These are phyloP conservation scores for Solanum clarkiae DNA, from an alignment of 257 asterid species.

Conservation along the genomic window DNA sequence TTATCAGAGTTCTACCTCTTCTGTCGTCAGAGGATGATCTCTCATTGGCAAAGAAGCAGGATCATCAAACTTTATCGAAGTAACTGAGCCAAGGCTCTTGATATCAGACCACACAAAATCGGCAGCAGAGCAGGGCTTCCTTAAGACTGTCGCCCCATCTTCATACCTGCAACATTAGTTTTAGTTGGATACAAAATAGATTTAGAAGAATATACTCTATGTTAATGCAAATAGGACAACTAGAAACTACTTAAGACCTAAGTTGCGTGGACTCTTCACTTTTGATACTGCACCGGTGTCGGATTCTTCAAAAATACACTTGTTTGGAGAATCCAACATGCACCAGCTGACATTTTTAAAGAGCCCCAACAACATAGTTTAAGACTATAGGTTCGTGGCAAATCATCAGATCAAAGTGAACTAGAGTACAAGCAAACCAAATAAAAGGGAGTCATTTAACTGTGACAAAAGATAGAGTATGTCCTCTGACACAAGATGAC, in stretches of 20 bases:
- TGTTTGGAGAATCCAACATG: too few relatives aligned
- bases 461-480: not conserved
- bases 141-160: conserved; percentile 69
- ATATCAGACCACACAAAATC: conserved; percentile 69
- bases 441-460: not conserved
- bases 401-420: not conserved
- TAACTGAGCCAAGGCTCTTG: conserved; percentile 71
- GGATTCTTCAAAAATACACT: too few relatives aligned
- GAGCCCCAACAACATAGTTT: too few relatives aligned
- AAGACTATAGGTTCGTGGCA: too few relatives aligned
- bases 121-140: conserved; percentile 62
- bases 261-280: too few relatives aligned
- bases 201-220: not conserved
- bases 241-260: not conserved
- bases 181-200: not conserved
- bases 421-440: not conserved
- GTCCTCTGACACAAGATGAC: not conserved
- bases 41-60: conserved; percentile 48
- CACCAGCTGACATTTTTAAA: too few relatives aligned
- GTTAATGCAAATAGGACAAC: not conserved
- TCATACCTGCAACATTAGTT: conserved; percentile 41
- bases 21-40: conserved; percentile 60
- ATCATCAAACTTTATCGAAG: conserved; percentile 56
- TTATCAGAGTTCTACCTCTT: conserved; percentile 46
- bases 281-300: too few relatives aligned